These are phyloP conservation scores for Sequoia sempervirens DNA, from an alignment of 75 land plant genomes.

Conservation along the genomic window DNA sequence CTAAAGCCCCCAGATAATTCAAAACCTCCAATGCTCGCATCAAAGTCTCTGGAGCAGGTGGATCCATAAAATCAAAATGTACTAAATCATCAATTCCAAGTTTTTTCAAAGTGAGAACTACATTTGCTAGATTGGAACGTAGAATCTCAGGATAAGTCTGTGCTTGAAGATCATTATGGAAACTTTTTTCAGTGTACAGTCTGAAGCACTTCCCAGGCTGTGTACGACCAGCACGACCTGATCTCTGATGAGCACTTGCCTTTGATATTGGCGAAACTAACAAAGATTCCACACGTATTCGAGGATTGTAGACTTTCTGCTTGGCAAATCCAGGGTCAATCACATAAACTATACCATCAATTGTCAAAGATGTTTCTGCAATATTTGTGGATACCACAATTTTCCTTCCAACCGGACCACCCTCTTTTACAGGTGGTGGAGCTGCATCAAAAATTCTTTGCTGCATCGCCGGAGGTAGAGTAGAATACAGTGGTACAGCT, in stretches of 20 bases:
- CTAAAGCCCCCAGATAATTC: constrained; percentile 87
- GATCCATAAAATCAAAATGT: constrained; percentile 98
- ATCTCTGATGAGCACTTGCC: constrained; percentile 95
- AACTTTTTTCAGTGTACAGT: constrained; percentile 86
- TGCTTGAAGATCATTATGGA: constrained; percentile 82
- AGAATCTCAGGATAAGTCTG: constrained; percentile 96
- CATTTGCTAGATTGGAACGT: constrained; percentile 91
- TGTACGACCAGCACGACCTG: constrained; percentile 95
- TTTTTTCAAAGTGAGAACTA: constrained; percentile 84
- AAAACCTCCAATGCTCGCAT: constrained; percentile 92
- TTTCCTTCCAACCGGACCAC: constrained; percentile 82
- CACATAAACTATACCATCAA: constrained; percentile 95
- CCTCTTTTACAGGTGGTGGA: constrained; percentile 75
- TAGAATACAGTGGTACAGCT: constrained; percentile 89
- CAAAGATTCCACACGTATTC: constrained; percentile 92
- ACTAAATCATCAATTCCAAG: constrained; percentile 96
- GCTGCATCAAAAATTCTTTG: constrained; percentile 97
- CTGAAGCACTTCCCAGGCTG: constrained; percentile 97
- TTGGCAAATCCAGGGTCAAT: constrained; percentile 97
- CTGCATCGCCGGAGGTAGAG: constrained; percentile 97
- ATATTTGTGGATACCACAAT: constrained; percentile 99
- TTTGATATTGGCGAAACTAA: constrained; percentile 96
- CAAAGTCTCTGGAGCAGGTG: constrained; percentile 93
- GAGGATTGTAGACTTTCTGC: constrained; percentile 87
- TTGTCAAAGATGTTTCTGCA: constrained; percentile 97